A percentile compares a stretch with the other conserved stretches of the same genome.
Conservation (phyloP, 495 filamentous ascomycete genomes). For the Penicillium cataractarum region DNA sequence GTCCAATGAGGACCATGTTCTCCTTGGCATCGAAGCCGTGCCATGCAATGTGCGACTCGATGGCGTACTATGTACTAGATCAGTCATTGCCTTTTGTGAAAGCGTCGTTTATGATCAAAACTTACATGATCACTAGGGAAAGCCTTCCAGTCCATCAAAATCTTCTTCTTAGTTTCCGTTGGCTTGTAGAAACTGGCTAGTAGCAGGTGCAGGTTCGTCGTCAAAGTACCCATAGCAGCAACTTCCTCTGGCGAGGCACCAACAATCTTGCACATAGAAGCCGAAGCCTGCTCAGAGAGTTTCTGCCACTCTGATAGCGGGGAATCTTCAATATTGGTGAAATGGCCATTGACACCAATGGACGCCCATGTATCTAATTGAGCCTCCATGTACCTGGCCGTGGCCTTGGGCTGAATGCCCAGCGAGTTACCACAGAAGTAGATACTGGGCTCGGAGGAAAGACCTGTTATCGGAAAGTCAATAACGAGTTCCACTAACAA, state of each 20-base stretch:
- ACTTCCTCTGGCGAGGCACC: constrained; percentile 79
- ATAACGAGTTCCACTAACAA: background rate
- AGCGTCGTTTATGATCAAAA: background rate
- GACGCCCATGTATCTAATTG: constrained; percentile 88
- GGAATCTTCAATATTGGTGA: constrained; percentile 74
- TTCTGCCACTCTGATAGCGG: constrained; percentile 79
- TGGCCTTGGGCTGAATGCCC: constrained; percentile 82
- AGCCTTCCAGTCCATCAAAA: constrained; percentile 90
- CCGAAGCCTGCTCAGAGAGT: constrained; percentile 70
- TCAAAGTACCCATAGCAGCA: constrained; percentile 90
- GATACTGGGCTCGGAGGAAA: constrained; percentile 57
- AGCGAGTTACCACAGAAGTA: constrained; percentile 97
- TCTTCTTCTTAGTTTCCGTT: constrained; percentile 72
- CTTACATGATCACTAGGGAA: constrained; percentile 91
- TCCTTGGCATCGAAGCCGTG: constrained; percentile 68
- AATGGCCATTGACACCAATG: constrained; percentile 90
- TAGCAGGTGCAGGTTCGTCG: constrained; percentile 86
- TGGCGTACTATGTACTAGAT: constrained; percentile 65
- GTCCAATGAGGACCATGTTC: constrained; percentile 77
- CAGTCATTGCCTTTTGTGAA: background rate
- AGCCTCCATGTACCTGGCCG: constrained; percentile 68
- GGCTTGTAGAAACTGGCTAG: constrained; percentile 92
- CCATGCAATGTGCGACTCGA: constrained; percentile 85
- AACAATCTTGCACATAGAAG: constrained; percentile 78
- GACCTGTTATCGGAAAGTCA: constrained; percentile 32